A percentile compares a stretch with the other conserved stretches of the same genome.
Evolutionary conservation across 495 filamentous ascomycete species (phyloP).

Genomic region (Physcia stellaris): DNA sequence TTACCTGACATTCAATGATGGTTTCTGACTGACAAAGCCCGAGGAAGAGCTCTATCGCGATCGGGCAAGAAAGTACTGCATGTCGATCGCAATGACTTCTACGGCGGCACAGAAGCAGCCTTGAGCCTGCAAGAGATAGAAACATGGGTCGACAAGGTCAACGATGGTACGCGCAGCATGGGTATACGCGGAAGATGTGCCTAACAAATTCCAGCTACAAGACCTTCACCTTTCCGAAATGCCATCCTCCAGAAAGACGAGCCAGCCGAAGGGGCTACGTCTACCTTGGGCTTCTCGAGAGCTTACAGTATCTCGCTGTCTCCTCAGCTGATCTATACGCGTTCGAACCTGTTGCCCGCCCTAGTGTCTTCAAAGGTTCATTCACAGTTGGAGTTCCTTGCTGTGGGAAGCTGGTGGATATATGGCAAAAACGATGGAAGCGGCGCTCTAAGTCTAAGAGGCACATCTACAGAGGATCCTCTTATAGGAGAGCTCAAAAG

Average conservation of each 20-base stretch:
- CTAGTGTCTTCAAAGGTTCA: slow-evolving; percentile 82
- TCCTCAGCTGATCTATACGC: slow-evolving; percentile 77
- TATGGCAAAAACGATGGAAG: slow-evolving; percentile 24
- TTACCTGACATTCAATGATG: slow-evolving; percentile 15
- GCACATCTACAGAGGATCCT: slow-evolving; percentile 4
- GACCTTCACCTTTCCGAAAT: background rate
- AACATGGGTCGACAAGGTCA: slow-evolving; percentile 49
- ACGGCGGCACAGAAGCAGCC: slow-evolving; percentile 75
- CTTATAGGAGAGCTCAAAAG: slow-evolving; percentile 30
- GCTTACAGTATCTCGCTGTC: slow-evolving; percentile 74
- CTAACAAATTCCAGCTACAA: background rate
- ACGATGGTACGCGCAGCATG: slow-evolving; percentile 28
- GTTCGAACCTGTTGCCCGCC: slow-evolving; percentile 57
- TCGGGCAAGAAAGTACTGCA: slow-evolving; percentile 87
- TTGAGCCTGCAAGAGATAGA: slow-evolving; percentile 75
- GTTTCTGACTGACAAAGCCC: slow-evolving; percentile 52
- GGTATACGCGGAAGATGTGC: background rate
- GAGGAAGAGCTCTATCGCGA: slow-evolving; percentile 73
- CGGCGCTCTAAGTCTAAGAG: slow-evolving; percentile 7
- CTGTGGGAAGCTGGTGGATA: slow-evolving; percentile 89
- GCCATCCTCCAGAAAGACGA: background rate
- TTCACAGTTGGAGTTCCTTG: slow-evolving; percentile 80
- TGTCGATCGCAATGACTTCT: slow-evolving; percentile 74
- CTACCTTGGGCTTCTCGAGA: slow-evolving; percentile 37
- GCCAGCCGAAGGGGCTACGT: background rate